Percentiles rank a stretch among this genome's conserved stretches.
These are phyloP conservation scores for Nicotiana otophora DNA, from an alignment of 257 asterid species.

Conservation along the genomic window DNA sequence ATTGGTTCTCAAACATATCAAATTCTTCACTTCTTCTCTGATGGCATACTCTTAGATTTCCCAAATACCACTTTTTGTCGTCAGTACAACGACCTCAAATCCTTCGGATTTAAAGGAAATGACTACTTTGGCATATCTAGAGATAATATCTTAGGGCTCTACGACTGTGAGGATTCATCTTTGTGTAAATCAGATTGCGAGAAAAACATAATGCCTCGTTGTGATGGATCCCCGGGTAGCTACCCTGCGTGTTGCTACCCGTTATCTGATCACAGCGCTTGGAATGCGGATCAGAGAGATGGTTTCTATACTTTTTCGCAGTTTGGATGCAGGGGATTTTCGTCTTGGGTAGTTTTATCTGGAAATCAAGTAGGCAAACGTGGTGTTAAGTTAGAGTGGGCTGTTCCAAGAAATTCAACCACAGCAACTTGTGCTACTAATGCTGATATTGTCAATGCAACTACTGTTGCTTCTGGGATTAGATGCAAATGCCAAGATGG, in stretches of 20 bases:
- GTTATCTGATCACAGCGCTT: slow-evolving; percentile 36
- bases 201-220: slow-evolving; percentile 33
- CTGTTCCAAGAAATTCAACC: slow-evolving; percentile 43
- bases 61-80: slow-evolving; percentile 48
- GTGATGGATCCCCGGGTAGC: slow-evolving; percentile 29
- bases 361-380: slow-evolving; percentile 36
- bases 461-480: slow-evolving; percentile 43
- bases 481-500: slow-evolving; percentile 60
- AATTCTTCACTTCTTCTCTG: slow-evolving; percentile 48
- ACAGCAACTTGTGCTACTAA: slow-evolving; percentile 30
- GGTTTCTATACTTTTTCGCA: slow-evolving; percentile 33
- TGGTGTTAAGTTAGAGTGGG: slow-evolving; percentile 70
- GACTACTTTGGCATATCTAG: slow-evolving; percentile 41
- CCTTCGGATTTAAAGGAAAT: slow-evolving; percentile 40
- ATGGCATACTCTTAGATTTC: slow-evolving; percentile 47
- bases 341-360: slow-evolving; percentile 42
- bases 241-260: slow-evolving; percentile 63
- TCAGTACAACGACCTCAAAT: slow-evolving; percentile 41
- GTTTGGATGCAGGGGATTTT: slow-evolving; percentile 63
- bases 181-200: slow-evolving; percentile 49
- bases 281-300: slow-evolving; percentile 34
- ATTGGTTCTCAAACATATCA: slow-evolving; percentile 35
- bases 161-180: slow-evolving; percentile 70
- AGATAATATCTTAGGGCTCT: slow-evolving; percentile 51
- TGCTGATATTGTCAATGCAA: slow-evolving; percentile 39